Base-by-base conservation (phyloP, 164 flowering plant species). In the Echeveria elegans region DNA sequence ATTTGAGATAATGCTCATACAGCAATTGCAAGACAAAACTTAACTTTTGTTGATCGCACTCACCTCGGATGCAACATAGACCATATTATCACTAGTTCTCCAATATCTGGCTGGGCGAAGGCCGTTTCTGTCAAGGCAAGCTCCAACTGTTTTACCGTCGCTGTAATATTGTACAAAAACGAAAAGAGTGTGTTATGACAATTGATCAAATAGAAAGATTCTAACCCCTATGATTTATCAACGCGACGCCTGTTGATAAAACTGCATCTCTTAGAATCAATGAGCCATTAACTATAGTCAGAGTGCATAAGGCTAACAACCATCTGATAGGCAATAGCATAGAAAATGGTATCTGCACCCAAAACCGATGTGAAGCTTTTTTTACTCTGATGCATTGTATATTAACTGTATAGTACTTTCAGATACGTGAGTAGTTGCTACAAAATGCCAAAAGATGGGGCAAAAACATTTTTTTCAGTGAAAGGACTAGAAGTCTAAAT, bases 1-100 rank as follows among this genome's bases (percentile, higher is more conserved):
- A 50, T 26, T 50, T 50, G 23, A 7, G 21, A 4, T 5, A 7
- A 50, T 50, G 56, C 56, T 50, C 26, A 50, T n/a, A 50, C 5
- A n/a, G 24, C 28, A 23, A n/a, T 50, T 50, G 24, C 23, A n/a
- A 6, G 56, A 23, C n/a, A 6, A 50, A 21, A n/a, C 26, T 11
- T 6, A 21, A 50, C 5, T 43, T 43, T 50, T 53, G 59, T 53
- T 24, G 29, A 24, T 2, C 59, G 24, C 68, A 69, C 81, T 62
- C 48, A 89, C 99, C 97, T 95, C 99, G 69, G 99, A 95, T 76
- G 99, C 99, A 79, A 95, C 99, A 80, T 95, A 95, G 66, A 95
- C 98, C 69, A 88, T 74, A 80, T 95, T 90, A 85, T 95, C 99
- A 60, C 58, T 65, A 43, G 99, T 95, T 71, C 92, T 82, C 99